phyloP scores from a whole-genome alignment of 805 yeast species.

The Yarrowia deformans region DNA sequence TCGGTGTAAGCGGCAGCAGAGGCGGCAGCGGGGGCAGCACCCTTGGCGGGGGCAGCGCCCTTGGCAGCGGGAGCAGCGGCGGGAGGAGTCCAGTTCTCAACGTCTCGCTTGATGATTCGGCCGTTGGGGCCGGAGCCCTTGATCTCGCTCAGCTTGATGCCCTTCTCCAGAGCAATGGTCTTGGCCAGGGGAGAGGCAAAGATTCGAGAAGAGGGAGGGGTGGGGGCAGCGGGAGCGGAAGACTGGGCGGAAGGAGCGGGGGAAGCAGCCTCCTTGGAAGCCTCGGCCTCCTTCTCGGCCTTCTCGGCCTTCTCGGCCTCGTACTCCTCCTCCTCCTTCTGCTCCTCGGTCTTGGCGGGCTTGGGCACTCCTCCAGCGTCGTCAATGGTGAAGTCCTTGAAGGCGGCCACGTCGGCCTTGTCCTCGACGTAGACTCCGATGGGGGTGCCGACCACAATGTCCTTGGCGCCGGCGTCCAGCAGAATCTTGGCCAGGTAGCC shows the following conservation, averaged over 20 bases:
- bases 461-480: conserved; percentile 84
- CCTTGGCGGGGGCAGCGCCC: conserved; percentile 45
- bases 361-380: conserved; percentile 73
- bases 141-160: conserved; percentile 81
- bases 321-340: conserved; percentile 49
- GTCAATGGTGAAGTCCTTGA: conserved; percentile 80
- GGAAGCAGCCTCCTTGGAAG: conserved; percentile 38
- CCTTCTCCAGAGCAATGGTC: conserved; percentile 89
- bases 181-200: conserved; percentile 96
- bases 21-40: conserved; percentile 54
- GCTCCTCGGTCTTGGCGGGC: conserved; percentile 53
- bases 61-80: conserved; percentile 44
- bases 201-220: conserved; percentile 66
- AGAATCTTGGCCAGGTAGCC: conserved; percentile 89
- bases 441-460: conserved; percentile 92
- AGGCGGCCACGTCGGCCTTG: conserved; percentile 81
- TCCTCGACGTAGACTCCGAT: conserved; percentile 96
- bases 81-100: conserved; percentile 70
- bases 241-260: conserved; percentile 9
- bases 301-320: conserved; percentile 47
- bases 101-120: conserved; percentile 89
- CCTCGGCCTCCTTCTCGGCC: conserved; percentile 43
- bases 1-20: conserved; percentile 73
- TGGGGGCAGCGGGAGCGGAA: conserved; percentile 46
- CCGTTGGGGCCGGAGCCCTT: conserved; percentile 96